Base-by-base conservation (phyloP, 2,329 filamentous ascomycete genomes). In the Trichothecium sympodiale region DNA sequence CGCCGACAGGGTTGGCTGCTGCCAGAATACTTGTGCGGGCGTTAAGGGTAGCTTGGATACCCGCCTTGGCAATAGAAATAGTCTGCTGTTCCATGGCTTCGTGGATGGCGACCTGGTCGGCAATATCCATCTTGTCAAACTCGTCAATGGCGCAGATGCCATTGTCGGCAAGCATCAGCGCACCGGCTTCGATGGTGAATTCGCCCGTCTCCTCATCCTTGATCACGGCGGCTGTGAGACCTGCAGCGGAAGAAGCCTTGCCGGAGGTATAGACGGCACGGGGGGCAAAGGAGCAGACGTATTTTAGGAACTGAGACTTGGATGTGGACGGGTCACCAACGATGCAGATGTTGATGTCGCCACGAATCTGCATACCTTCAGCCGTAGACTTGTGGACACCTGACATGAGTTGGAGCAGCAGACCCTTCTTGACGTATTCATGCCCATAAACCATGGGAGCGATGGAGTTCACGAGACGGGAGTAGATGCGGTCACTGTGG, bases 51-150 rank as follows among this genome's bases (percentile, higher is more conserved):
- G 91, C 93, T 57, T 98, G 91, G 40, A 98, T 98, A 51, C 91
- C 91, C 5, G 91, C 91, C 63, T 98, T 98, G 41, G 91, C 89
- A 51, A 98, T 98, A 8, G 87, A 95, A 46, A 98, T 98, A 5
- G 91, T 98, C 62, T 98, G 91, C 66, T 98, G 91, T 74, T 98
- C 91, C 91, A 98, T 98, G 40, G 91, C 91, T 76, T 98, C 91
- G 72, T 98, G 91, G 52, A 98, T 98, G 45, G 91, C 91, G 37
- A 98, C 91, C 63, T 98, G 91, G 56, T 98, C 91, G 35, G 67
- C 78, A 42, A 98, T 83, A 51, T 98, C 91, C 91, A 98, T 98
- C 67, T 98, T 98, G 74, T 98, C 91, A 49, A 98, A 98, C 56
- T 98, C 91, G 54, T 98, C 91, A 55, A 98, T 98, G 40, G 87